Percentiles rank a stretch among this genome's conserved stretches.
phyloP scores from a whole-genome alignment of 2,329 filamentous ascomycete species.

The Cladophialophora yegresii region DNA sequence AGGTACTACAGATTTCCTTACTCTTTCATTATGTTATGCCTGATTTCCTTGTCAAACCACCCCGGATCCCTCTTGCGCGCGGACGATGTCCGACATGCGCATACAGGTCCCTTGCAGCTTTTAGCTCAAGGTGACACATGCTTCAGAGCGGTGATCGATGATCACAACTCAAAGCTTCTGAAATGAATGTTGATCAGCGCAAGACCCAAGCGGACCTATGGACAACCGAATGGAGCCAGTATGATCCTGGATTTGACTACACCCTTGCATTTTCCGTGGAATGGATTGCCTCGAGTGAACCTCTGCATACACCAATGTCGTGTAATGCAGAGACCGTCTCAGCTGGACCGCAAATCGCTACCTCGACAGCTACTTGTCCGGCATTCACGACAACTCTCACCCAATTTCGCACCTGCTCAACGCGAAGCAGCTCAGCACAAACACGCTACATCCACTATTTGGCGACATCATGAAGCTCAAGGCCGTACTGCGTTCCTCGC shows the following conservation, averaged over 20 bases:
- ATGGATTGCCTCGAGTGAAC: background rate
- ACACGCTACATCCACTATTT: background rate
- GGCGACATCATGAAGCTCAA: background rate
- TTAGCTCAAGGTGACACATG: constrained; percentile 1
- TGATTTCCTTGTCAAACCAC: background rate
- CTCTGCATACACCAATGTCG: constrained; percentile 5
- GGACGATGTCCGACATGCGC: background rate
- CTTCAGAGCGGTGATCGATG: background rate
- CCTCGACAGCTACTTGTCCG: background rate
- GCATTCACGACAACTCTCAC: background rate
- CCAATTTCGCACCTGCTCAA: background rate
- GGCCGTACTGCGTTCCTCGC: background rate
- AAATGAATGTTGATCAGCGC: constrained; percentile 9
- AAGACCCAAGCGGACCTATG: background rate
- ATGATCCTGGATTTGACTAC: background rate
- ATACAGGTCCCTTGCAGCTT: background rate
- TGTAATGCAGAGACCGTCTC: background rate
- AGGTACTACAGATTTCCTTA: constrained; percentile 17
- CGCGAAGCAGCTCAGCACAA: background rate
- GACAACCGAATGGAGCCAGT: background rate
- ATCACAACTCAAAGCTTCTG: constrained; percentile 4
- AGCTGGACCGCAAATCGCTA: background rate
- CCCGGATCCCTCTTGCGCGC: background rate
- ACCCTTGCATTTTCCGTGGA: background rate
- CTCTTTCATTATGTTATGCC: background rate